Evolutionary conservation across 140 eudicot genomes (phyloP), one percentile per base, ranked within the genome.

Genomic region (Ambrosia hybrid): DNA sequence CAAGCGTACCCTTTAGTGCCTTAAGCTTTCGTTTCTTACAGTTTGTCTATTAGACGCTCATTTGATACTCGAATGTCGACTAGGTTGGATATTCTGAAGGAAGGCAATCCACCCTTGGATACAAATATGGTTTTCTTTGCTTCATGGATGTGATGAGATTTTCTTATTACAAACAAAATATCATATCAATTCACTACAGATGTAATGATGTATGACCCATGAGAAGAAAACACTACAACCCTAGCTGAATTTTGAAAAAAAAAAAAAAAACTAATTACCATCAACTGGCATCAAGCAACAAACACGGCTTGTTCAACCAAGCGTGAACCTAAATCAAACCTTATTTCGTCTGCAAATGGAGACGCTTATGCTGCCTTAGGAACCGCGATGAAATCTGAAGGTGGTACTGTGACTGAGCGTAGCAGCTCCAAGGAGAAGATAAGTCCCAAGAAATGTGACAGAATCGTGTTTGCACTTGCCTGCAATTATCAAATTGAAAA

Each of bases 381-480:
- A 63, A 63, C 68, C n/a, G 86, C 94, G 59, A 58, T 38, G 79
- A 57, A 56, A 67, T 87, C 89, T 9, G 88, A 68, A 61, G 88
- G 76, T 15, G 98, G 86, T 61, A 84, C 70, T 0, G 97, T 93
- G 49, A 93, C 97, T 0, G 91, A 85, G n/a, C 94, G 91, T 73
- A 90, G 77, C 73, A 93, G 78, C 78, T 93, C 98, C 85, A 90
- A 68, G 5, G 97, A 90, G 66, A 75, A 84, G 9, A 81, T 76
- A 56, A 93, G 88, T 51, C 97, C 98, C 37, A 90, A 66, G 78
- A 93, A 93, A 71, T 93, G 98, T 11, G 97, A 90, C 9, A 87
- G 82, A 78, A 93, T 87, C n/a, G 94, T 86, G 74, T 90, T 93
- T 41, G 97, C 91, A 14, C 89, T 79, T 30, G 97, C 98, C 97